phyloP scores from a whole-genome alignment of 768 basidiomycete genomes.

The Serendipita vermifera region DNA sequence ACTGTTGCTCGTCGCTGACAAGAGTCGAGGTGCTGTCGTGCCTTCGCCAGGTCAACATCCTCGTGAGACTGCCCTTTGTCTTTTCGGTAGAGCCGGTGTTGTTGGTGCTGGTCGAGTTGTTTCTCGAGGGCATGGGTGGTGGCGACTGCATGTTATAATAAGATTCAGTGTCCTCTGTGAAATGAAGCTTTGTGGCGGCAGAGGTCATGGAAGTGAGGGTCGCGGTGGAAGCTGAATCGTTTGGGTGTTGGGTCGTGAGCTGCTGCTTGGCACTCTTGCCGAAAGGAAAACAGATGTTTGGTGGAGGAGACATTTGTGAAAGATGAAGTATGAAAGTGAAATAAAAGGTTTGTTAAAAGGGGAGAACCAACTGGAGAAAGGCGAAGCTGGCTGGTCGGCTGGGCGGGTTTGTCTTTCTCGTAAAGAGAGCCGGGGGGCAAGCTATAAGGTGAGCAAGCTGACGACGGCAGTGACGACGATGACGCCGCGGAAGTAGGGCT shows the following conservation, averaged over 20 bases:
- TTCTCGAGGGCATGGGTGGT: background rate
- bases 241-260: background rate
- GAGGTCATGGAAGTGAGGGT: conserved; percentile 1
- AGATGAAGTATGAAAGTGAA: background rate
- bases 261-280: background rate
- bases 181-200: conserved; percentile 1
- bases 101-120: background rate
- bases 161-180: conserved; percentile 1
- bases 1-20: background rate
- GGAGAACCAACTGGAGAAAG: background rate
- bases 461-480: too few species aligned
- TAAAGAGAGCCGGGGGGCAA: too few species aligned
- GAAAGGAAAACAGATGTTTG: background rate
- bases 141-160: background rate
- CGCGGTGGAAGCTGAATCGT: background rate
- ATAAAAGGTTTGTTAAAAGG: background rate
- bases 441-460: too few species aligned
- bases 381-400: background rate
- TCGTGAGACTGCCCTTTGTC: background rate
- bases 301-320: background rate
- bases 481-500: too few species aligned
- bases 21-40: background rate
- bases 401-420: too few species aligned
- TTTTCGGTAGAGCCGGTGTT: background rate
- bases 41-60: background rate